These are phyloP conservation scores for Apium graveolens DNA, from an alignment of 129 eudicot genomes.

Conservation along the genomic window DNA sequence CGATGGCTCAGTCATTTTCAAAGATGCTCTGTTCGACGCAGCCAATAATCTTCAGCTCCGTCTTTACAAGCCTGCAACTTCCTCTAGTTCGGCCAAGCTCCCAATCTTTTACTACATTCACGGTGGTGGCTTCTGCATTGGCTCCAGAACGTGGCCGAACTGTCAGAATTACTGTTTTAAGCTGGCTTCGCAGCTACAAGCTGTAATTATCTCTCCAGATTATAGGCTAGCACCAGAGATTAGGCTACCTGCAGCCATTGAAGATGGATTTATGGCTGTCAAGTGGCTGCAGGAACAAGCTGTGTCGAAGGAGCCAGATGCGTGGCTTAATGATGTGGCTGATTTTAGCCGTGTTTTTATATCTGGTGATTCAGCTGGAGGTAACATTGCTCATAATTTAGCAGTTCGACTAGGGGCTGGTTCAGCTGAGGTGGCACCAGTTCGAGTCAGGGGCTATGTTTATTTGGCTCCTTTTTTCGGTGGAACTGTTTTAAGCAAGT, in stretches of 20 bases:
- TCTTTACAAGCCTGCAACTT: constrained; percentile 58
- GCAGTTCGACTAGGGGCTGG: constrained; percentile 57
- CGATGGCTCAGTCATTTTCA: constrained; percentile 69
- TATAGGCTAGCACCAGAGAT: constrained; percentile 75
- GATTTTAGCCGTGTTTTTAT: constrained; percentile 53
- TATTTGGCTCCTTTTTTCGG: constrained; percentile 75
- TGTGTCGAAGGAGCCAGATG: constrained; percentile 37
- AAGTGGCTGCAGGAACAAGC: constrained; percentile 72
- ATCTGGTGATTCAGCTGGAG: constrained; percentile 87
- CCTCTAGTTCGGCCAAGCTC: constrained; percentile 22
- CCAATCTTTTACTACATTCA: constrained; percentile 70
- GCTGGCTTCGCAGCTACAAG: constrained; percentile 55
- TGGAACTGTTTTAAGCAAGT: constrained; percentile 51
- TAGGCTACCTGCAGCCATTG: constrained; percentile 60
- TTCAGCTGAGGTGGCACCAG: constrained; percentile 44
- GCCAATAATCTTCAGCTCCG: constrained; percentile 53
- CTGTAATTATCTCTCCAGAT: constrained; percentile 63
- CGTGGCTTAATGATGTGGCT: constrained; percentile 48
- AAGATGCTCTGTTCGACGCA: constrained; percentile 50
- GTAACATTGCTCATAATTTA: constrained; percentile 68
- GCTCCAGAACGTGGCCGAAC: constrained; percentile 79
- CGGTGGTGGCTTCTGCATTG: constrained; percentile 88
- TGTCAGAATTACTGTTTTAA: constrained; percentile 69
- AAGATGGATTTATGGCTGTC: constrained; percentile 52
- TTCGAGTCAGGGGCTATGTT: constrained; percentile 61